A percentile compares a stretch with the other conserved stretches of the same genome.
These are phyloP conservation scores for Hyaloperonospora brassicae DNA, from an alignment of 352 stramenopile species.

Conservation along the genomic window DNA sequence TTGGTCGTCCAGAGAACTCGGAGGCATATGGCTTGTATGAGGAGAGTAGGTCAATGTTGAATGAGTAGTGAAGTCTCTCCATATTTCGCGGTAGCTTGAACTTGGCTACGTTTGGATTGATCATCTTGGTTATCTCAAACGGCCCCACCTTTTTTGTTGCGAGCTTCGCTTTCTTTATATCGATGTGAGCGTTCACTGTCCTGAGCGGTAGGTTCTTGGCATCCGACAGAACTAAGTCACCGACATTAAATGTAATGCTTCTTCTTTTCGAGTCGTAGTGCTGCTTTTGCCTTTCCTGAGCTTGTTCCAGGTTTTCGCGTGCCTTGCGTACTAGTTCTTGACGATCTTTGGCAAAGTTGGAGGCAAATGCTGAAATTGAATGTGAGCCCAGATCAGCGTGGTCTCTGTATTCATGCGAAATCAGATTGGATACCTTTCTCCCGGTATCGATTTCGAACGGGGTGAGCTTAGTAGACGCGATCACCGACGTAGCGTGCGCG, in stretches of 20 bases:
- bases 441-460: conserved; percentile 16
- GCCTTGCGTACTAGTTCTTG: background rate
- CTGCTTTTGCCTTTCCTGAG: conserved; percentile 10
- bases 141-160: conserved; percentile 7
- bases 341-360: no score
- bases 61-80: background rate
- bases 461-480: background rate
- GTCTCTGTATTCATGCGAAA: no score
- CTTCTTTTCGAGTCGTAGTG: no score
- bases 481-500: background rate
- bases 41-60: no score
- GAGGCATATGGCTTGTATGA: no score
- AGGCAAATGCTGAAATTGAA: no score
- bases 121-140: conserved; percentile 7
- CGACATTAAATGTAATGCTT: no score
- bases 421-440: conserved; percentile 1
- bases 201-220: conserved; percentile 8
- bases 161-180: conserved; percentile 12
- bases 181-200: conserved; percentile 5
- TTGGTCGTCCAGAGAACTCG: background rate
- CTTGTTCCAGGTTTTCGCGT: conserved; percentile 8
- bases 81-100: conserved; percentile 1
- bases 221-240: no score
- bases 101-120: background rate
- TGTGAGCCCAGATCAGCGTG: no score